Conservation (phyloP, 176 grass and related monocot species). For the Pontederia crassipes region DNA sequence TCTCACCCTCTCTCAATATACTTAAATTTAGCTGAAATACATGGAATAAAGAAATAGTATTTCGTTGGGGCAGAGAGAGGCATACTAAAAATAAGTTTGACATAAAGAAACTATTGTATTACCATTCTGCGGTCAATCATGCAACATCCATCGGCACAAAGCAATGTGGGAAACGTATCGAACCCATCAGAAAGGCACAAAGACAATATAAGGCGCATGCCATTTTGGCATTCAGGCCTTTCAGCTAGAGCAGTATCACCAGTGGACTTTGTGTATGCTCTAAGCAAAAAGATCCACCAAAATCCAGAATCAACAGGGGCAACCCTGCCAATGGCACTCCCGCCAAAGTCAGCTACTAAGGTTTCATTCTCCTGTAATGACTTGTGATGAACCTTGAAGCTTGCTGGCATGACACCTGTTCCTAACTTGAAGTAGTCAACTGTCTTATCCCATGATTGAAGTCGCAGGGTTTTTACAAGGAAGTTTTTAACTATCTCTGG, state of each 20-base stretch:
- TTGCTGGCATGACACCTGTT: slow-evolving; percentile 80
- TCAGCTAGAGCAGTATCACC: slow-evolving; percentile 58
- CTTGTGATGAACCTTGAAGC: slow-evolving; percentile 64
- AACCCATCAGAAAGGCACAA: slow-evolving; percentile 87
- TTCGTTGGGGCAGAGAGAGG: no score
- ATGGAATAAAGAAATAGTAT: no score
- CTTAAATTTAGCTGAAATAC: no score
- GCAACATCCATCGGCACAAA: slow-evolving; percentile 85
- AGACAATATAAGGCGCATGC: slow-evolving; percentile 67
- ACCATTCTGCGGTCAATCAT: slow-evolving; percentile 98
- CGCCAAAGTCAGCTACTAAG: slow-evolving; percentile 86
- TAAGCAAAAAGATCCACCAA: slow-evolving; percentile 94
- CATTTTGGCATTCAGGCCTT: slow-evolving; percentile 46
- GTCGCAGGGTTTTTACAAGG: slow-evolving; percentile 59
- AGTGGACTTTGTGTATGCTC: slow-evolving; percentile 66
- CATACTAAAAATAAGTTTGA: no score
- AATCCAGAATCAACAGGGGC: slow-evolving; percentile 87
- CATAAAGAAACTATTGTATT: background rate
- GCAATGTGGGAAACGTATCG: slow-evolving; percentile 90
- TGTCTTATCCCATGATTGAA: slow-evolving; percentile 71
- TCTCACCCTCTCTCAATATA: no score
- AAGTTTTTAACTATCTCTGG: slow-evolving; percentile 77
- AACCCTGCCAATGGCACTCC: slow-evolving; percentile 85
- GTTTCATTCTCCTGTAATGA: slow-evolving; percentile 32
- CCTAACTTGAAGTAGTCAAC: slow-evolving; percentile 70